Evolutionary conservation across 116 monocot species (phyloP), one percentile per base, ranked within the genome.

Genomic region (Thalassia testudinum): DNA sequence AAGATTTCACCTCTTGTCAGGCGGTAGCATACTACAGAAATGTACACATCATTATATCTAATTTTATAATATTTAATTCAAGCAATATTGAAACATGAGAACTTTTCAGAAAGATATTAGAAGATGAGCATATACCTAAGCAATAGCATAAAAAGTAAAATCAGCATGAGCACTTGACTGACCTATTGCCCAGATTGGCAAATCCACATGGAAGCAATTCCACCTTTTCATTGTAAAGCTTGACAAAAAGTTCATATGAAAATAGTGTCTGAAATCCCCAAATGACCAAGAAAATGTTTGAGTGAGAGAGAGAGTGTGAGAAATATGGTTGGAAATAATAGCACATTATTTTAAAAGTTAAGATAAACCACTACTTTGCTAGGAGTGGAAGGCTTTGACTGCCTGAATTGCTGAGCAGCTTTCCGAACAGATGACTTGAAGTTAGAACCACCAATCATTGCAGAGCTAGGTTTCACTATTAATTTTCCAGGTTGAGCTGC

Each of bases 101-200:
- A n/a, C n/a, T n/a, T n/a, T n/a, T n/a, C n/a, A n/a, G n/a, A n/a
- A n/a, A n/a, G n/a, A n/a, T n/a, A n/a, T n/a, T n/a, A n/a, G n/a
- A n/a, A n/a, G n/a, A n/a, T n/a, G n/a, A n/a, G n/a, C n/a, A n/a
- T n/a, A n/a, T n/a, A n/a, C n/a, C n/a, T n/a, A n/a, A n/a, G n/a
- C n/a, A n/a, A n/a, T n/a, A n/a, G n/a, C n/a, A n/a, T n/a, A n/a
- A n/a, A n/a, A n/a, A n/a, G n/a, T n/a, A n/a, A n/a, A n/a, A n/a
- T 34, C 30, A 34, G 6, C 10, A 34, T 34, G 45, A 13, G 15
- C 15, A n/a, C 15, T n/a, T 45, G 45, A 56, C 26, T 63, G 67
- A 90, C 89, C 89, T 90, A 58, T 90, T 90, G 27, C 84, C 89
- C 53, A 72, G 74, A 54, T 90, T 90, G n/a, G 52, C 54, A 47